Conservation (phyloP, 768 basidiomycete genomes). For the Clitopilus passeckerianus region DNA sequence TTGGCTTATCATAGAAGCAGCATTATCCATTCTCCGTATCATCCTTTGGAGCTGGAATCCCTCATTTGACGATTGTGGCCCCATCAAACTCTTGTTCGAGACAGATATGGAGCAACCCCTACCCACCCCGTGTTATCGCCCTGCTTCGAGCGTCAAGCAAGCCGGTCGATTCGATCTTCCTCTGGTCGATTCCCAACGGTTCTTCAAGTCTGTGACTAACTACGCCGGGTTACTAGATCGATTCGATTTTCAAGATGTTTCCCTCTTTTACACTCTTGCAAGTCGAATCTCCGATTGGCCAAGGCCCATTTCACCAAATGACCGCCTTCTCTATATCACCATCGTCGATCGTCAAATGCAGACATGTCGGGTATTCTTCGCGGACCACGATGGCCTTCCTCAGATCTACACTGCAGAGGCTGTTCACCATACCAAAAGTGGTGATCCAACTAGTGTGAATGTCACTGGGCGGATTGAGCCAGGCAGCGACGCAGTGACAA, state of each 20-base stretch:
- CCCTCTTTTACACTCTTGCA: not conserved
- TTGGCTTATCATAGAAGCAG: slow-evolving; percentile 11
- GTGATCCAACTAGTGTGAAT: no score
- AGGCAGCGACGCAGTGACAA: no score
- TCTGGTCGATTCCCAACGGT: not conserved
- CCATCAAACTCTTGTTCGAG: not conserved
- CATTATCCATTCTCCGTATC: slow-evolving; percentile 7
- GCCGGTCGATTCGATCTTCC: not conserved
- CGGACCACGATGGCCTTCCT: no score
- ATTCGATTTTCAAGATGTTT: not conserved
- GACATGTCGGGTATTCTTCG: no score
- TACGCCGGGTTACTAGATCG: not conserved
- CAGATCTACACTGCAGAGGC: no score
- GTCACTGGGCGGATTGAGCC: no score
- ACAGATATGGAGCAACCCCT: not conserved
- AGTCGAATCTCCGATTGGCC: not conserved
- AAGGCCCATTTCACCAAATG: no score
- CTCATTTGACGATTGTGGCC: not conserved
- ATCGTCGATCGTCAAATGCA: not conserved
- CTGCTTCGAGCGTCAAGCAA: not conserved
- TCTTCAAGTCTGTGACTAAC: not conserved
- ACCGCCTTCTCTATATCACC: slow-evolving; percentile 2
- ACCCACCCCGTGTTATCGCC: not conserved
- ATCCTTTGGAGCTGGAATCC: slow-evolving; percentile 11
- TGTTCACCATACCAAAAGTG: no score